phyloP scores from a whole-genome alignment of 345 rosid species.

The Limnanthes douglasii region DNA sequence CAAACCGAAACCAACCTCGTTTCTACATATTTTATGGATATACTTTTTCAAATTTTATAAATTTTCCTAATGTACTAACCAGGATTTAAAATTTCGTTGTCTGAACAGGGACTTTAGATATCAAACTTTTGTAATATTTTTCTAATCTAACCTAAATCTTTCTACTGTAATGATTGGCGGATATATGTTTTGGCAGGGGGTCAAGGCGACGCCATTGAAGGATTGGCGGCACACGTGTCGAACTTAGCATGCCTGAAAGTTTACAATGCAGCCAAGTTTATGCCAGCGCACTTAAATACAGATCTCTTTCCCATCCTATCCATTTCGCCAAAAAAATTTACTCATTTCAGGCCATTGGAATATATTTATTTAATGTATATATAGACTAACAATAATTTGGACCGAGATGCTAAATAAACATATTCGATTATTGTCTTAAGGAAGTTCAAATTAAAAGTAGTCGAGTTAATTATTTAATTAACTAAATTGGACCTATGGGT shows the following conservation, averaged over 20 bases:
- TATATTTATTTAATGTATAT: too few relatives aligned
- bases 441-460: too few relatives aligned
- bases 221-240: slow-evolving; percentile 50
- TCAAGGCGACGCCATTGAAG: slow-evolving; percentile 9
- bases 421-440: too few relatives aligned
- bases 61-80: too few relatives aligned
- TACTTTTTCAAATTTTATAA: too few relatives aligned
- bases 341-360: slow-evolving; percentile 26
- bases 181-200: slow-evolving; percentile 36
- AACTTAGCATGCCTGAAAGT: slow-evolving; percentile 37
- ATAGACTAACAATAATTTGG: too few relatives aligned
- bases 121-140: not conserved
- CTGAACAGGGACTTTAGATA: not conserved
- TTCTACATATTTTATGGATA: too few relatives aligned
- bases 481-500: too few relatives aligned
- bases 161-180: not conserved
- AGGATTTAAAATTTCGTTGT: not conserved
- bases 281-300: slow-evolving; percentile 23
- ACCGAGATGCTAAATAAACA: too few relatives aligned
- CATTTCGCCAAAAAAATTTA: slow-evolving; percentile 53
- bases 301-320: slow-evolving; percentile 33
- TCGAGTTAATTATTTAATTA: too few relatives aligned
- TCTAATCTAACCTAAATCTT: too few relatives aligned
- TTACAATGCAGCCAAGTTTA: slow-evolving; percentile 23
- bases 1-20: too few relatives aligned